phyloP scores from a whole-genome alignment of 305 asterid species.

The Euphrasia arctica region DNA sequence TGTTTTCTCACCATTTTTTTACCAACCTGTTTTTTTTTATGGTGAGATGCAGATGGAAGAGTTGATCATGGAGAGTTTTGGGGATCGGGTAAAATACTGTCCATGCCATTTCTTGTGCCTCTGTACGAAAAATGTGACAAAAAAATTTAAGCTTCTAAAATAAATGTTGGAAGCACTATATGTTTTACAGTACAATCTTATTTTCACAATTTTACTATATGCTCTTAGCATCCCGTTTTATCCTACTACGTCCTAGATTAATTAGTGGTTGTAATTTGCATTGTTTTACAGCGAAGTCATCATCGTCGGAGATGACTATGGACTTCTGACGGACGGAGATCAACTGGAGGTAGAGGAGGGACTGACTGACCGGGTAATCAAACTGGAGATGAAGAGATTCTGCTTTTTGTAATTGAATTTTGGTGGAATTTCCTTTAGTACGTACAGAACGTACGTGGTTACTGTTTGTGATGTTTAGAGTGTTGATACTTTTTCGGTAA shows the following conservation, averaged over 20 bases:
- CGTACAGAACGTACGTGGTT: too few species aligned
- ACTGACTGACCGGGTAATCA: too few species aligned
- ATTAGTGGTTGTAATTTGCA: too few species aligned
- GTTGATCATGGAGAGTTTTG: background rate
- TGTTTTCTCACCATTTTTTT: too few species aligned
- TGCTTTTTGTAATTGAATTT: too few species aligned
- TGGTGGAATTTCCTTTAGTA: too few species aligned
- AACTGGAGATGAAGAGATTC: too few species aligned
- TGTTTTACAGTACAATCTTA: background rate
- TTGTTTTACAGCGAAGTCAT: background rate
- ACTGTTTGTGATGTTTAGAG: too few species aligned
- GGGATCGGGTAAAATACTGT: background rate
- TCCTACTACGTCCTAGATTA: background rate
- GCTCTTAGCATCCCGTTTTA: background rate
- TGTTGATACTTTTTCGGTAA: too few species aligned
- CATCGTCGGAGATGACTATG: background rate
- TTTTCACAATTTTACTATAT: background rate
- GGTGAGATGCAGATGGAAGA: background rate
- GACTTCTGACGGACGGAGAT: background rate
- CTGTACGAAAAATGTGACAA: too few species aligned
- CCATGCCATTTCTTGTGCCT: background rate
- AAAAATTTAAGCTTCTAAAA: background rate
- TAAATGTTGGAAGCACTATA: background rate
- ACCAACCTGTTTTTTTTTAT: slow-evolving; percentile 10
- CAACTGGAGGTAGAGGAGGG: background rate